Evolutionary conservation across 1,284 basidiomycete genomes (phyloP), one percentile per base, ranked within the genome.

Genomic region (Trametes polyzona): DNA sequence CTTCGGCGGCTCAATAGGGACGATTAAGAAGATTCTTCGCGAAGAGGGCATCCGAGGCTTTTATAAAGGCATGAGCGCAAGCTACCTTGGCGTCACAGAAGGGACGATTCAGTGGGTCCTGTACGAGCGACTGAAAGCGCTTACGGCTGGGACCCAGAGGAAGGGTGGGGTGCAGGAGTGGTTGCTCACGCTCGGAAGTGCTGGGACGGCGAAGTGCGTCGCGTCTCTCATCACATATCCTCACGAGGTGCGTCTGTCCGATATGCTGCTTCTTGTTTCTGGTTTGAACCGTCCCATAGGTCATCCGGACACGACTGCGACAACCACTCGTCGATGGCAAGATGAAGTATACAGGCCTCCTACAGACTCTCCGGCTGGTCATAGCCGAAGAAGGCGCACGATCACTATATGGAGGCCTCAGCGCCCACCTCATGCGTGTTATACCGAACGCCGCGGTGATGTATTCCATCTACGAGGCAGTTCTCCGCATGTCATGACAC

Each of bases 61-160:
- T 63, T 99, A 99, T 76, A 93, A 95, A 72, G 97, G 97, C 3
- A 76, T 99, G 43, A 94, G 90, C 62, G 97, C 97, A 47, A 95
- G 91, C 65, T 96, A 98, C 73, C 81, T 99, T 16, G 97, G 97
- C 29, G 96, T 98, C 7, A 93, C 95, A 16, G 97, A 99, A 73
- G 92, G 92, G 4, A 96, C 96, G 19, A 98, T 99, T 54, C 96
- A 98, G 71, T 99, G 97, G 97, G 92, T 93, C 19, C 77, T 99
- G 11, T 99, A 99, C 72, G 97, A 99, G 71, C 80, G 84, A 32
- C 72, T 95, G 56, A 95, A 96, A 73, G 80, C 75, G 63, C 67
- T 91, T 14, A 82, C 83, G 9, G 75, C 77, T 23, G 74, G 74
- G 0, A 78, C 81, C 27, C 79, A 88, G 58, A 81, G 82, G 0